Conservation (phyloP, 78 protist genomes). For the Protostelium mycophagum region DNA sequence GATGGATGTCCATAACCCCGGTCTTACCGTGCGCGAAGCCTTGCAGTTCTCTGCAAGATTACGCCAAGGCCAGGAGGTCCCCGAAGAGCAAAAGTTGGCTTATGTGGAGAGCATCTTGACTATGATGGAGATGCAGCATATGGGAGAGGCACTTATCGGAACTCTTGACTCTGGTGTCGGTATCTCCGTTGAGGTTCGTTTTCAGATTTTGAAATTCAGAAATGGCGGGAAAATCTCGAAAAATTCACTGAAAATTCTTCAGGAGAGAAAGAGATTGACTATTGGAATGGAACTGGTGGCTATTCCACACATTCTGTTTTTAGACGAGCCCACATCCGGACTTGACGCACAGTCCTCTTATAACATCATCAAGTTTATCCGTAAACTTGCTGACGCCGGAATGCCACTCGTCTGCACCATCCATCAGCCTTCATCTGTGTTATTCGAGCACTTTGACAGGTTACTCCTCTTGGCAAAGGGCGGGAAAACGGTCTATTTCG, state of each 20-base stretch:
- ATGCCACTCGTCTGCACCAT: slow-evolving; percentile 57
- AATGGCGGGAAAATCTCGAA: no score
- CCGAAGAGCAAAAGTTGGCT: slow-evolving; percentile 27
- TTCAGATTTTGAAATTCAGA: not conserved
- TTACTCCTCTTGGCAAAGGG: slow-evolving; percentile 63
- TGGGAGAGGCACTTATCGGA: slow-evolving; percentile 66
- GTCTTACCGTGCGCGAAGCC: slow-evolving; percentile 49
- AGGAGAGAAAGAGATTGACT: slow-evolving; percentile 51
- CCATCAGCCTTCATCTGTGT: slow-evolving; percentile 73
- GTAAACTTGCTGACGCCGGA: slow-evolving; percentile 40
- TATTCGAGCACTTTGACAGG: slow-evolving; percentile 60
- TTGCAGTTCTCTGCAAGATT: slow-evolving; percentile 48
- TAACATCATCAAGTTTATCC: slow-evolving; percentile 31
- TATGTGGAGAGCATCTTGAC: slow-evolving; percentile 38
- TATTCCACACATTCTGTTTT: slow-evolving; percentile 47
- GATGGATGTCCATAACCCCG: slow-evolving; percentile 56
- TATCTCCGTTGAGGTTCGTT: slow-evolving; percentile 40
- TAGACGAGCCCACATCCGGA: slow-evolving; percentile 44
- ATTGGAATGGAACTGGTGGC: slow-evolving; percentile 63
- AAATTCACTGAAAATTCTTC: not conserved
- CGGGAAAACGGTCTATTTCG: slow-evolving; percentile 60
- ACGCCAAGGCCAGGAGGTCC: slow-evolving; percentile 29
- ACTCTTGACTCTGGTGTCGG: slow-evolving; percentile 52
- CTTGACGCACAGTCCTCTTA: slow-evolving; percentile 48
- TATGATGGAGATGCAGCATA: slow-evolving; percentile 62